Base-by-base conservation (phyloP, 2,329 filamentous ascomycete genomes). In the Penicillium occitanis region DNA sequence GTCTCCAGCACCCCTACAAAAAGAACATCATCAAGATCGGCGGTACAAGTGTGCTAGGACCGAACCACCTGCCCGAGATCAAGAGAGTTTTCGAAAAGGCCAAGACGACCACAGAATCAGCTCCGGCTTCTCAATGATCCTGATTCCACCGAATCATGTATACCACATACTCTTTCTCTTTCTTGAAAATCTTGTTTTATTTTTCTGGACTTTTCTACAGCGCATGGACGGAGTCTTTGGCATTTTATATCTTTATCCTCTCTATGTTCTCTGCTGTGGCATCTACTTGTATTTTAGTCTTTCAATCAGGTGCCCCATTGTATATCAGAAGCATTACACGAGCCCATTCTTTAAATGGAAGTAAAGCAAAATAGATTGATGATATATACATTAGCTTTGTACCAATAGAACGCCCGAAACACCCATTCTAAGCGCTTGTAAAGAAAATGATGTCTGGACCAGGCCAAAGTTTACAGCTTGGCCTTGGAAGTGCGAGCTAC, bases 1-100 rank as follows among this genome's bases (percentile, higher is more conserved):
- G 94, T n/a, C 84, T 87, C 46, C 88, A 88, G 28, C 93, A 99
- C 82, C 96, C 95, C 46, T 98, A 97, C 79, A 91, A 91, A 85
- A 80, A 89, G 78, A 99, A 99, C 75, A 80, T 98, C 68, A 80
- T 97, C 61, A 87, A 86, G 76, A 90, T 94, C 71, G 85, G 84
- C 6, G 89, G 88, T 17, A 82, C 86, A 71, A 77, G 77, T 17
- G 71, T 75, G 63, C 74, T 80, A 60, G 74, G 72, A 14, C 50
- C 50, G 25, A 11, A 58, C 6, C 70, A 71, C 65, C 63, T 76
- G 46, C 73, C 77, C 7, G 72, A 79, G 66, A 74, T 81, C 35
- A 70, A 76, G 64, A 69, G 76, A 67, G 74, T 78, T 25, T 77
- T 81, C 66, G 70, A 77, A 71, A 68, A 72, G 63, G 73, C 72